Base-by-base conservation (phyloP, 371 early-diverging fungal genomes). In the Funneliformis caledonium region DNA sequence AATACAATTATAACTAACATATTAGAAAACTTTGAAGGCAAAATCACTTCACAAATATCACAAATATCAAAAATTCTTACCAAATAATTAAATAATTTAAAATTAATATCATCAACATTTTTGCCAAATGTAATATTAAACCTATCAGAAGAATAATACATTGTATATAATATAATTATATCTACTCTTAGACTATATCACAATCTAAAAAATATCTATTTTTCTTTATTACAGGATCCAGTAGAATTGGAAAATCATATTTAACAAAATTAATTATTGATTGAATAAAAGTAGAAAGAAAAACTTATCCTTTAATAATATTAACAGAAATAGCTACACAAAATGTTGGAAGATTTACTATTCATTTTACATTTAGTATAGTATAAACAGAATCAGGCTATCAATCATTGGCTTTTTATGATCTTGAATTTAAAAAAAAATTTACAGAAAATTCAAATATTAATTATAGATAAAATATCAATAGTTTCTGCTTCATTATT, bases 171-270 rank as follows among this genome's bases (percentile, higher is more conserved):
- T 26, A 26, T 0, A 45, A 6, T n/a, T 26, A 8, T 45, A 45
- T 45, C 45, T 45, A 45, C 4, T 45, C 45, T 45, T 45, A 8
- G 45, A 45, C 8, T 8, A 4, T 45, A 45, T 8, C 26, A 26
- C 26, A 45, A 45, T 45, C 45, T 45, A 45, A 45, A 45, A 45
- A 45, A 45, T 74, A 59, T 52, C 33, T 60, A 37, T 74, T 33
- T 43, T 74, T 59, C 59, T 74, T 74, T 59, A 73, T 73, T 56
- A 73, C 59, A 16, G 74, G 33, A 22, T 56, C 74, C 10, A 12
- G 31, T 37, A 33, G 60, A 59, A 74, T 42, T 45, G 52, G 60
- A 37, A 74, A 74, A 74, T 56, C 42, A 16, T 74, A 74, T 42
- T 10, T 74, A 7, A 61, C n/a, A 22, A 11, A 47, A 12, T 19